Evolutionary conservation across 148 eudicot genomes (phyloP), one percentile per base, ranked within the genome.

Genomic region (Amaranthus hypochondriacus): DNA sequence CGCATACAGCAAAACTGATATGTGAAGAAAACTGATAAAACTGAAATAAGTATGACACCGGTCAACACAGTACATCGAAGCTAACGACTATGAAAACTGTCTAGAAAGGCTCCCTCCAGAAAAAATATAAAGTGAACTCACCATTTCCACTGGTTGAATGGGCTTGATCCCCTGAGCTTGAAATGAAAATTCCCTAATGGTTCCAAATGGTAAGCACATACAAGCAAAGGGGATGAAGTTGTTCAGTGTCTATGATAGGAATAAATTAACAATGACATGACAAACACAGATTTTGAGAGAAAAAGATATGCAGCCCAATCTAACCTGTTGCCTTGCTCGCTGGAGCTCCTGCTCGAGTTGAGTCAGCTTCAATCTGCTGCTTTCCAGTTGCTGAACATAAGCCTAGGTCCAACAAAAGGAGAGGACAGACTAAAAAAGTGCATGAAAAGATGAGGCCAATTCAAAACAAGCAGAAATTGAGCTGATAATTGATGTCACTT

Each of bases 311-410:
- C 13, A 60, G 57, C 43, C 9, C 71, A 6, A 62, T 71, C 76
- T 78, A 75, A 85, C 88, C 88, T 85, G 88, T 75, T 85, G 88
- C 10, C 88, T 77, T 59, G 88, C 88, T 75, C 85, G 79, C 61
- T 85, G 88, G 51, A 85, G 84, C 75, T 85, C 88, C 80, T 85
- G 88, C 74, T 85, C 88, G 46, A 85, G 83, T 70, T 85, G 88
- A 69, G 88, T 85, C 53, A 85, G 82, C 75, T 85, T 85, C 71
- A 85, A 71, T 76, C 88, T 80, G 74, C 88, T 85, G 70, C 80
- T 85, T 74, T 82, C 88, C 54, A 85, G 76, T 65, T 85, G 88
- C 47, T 85, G 88, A 75, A 85, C 85, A 78, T 85, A 85, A 43
- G 88, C 88, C 88, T 85, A 73, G 68, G 42, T 65, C 55, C 61